phyloP scores from a whole-genome alignment of 139 green algal genomes.

The Chlamydomonas incerta region DNA sequence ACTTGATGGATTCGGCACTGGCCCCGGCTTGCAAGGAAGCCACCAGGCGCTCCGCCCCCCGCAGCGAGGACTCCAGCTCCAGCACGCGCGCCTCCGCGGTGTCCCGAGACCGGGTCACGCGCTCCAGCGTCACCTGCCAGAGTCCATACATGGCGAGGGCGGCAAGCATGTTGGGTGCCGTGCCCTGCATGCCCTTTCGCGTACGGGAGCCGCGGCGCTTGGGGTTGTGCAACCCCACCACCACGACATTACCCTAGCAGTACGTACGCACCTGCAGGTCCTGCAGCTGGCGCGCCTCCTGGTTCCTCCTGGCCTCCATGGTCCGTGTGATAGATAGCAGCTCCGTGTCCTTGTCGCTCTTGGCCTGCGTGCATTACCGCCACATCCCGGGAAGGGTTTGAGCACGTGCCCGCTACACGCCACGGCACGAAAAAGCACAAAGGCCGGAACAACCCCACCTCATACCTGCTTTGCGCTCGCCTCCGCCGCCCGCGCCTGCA shows the following conservation, averaged over 20 bases:
- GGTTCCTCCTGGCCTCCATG: slow-evolving; percentile 30
- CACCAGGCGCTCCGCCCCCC: slow-evolving; percentile 29
- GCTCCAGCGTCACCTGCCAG: slow-evolving; percentile 20
- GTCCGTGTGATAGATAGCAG: slow-evolving; percentile 6
- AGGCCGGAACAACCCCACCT: no score
- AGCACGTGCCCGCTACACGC: no score
- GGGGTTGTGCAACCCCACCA: no score
- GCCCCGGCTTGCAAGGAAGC: slow-evolving; percentile 36
- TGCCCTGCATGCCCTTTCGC: no score
- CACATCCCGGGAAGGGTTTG: not conserved
- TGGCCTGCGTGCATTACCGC: slow-evolving; percentile 35
- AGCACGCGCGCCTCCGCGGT: slow-evolving; percentile 38
- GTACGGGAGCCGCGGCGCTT: no score
- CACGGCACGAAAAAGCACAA: no score
- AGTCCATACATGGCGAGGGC: no score
- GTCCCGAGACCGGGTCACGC: not conserved
- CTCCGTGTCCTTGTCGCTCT: slow-evolving; percentile 34
- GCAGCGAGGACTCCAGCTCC: slow-evolving; percentile 35
- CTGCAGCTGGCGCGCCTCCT: slow-evolving; percentile 46
- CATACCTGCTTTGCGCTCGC: slow-evolving; percentile 54
- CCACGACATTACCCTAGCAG: no score
- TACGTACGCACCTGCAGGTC: slow-evolving; percentile 43
- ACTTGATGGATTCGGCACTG: slow-evolving; percentile 18
- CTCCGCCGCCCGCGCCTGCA: slow-evolving; percentile 43
- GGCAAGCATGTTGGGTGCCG: no score